A percentile compares a stretch with the other conserved stretches of the same genome.
Evolutionary conservation across 495 filamentous ascomycete species (phyloP).

Genomic region (Penicillium silybi): DNA sequence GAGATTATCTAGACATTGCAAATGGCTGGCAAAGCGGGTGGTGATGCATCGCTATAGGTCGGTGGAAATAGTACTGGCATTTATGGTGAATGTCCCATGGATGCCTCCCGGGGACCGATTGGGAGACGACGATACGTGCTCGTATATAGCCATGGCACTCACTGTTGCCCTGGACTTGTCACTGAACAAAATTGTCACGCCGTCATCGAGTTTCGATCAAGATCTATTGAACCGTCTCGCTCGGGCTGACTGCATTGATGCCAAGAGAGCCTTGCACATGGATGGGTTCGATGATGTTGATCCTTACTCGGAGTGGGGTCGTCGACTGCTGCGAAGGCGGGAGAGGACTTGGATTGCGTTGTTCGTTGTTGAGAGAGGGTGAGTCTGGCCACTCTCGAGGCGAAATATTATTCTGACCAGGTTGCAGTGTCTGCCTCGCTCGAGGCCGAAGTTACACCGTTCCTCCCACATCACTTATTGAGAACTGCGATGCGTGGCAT

Average conservation of each 20-base stretch:
- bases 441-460: conserved; percentile 65
- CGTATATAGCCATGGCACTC: conserved; percentile 64
- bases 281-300: conserved; percentile 65
- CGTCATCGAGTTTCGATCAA: conserved; percentile 47
- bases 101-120: conserved; percentile 64
- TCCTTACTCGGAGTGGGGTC: conserved; percentile 53
- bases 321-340: conserved; percentile 56
- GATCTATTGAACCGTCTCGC: conserved; percentile 48
- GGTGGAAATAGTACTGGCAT: conserved; percentile 68
- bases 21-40: conserved; percentile 56
- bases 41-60: conserved; percentile 58
- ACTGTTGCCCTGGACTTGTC: conserved; percentile 66
- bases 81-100: conserved; percentile 77
- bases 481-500: conserved; percentile 67
- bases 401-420: neutral
- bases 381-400: conserved; percentile 6
- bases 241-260: conserved; percentile 62
- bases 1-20: conserved; percentile 60
- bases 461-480: conserved; percentile 58
- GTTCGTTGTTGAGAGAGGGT: conserved; percentile 72
- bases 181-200: conserved; percentile 62
- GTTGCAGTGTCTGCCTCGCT: conserved; percentile 59
- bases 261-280: conserved; percentile 58
- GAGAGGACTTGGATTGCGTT: conserved; percentile 68
- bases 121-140: conserved; percentile 68